Base-by-base conservation (phyloP, 2,329 filamentous ascomycete species). In the Pseudogymnoascus sp. region DNA sequence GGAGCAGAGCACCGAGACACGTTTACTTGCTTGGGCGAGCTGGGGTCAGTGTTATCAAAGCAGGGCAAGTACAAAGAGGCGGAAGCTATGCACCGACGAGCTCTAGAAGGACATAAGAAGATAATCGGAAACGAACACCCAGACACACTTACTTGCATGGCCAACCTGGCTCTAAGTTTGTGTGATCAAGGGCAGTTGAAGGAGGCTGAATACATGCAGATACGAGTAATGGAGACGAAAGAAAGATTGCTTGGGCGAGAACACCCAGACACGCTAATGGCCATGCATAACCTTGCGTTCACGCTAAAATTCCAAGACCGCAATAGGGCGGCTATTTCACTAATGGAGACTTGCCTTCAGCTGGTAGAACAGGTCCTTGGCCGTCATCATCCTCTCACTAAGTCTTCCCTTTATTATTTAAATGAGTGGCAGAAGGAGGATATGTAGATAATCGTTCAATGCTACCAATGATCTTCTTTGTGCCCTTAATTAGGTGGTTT, bases 201-300 rank as follows among this genome's bases (percentile, higher is more conserved):
- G 17, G 61, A 63, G 9, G 61, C 61, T 2, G 59, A 61, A 33
- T 41, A n/a, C 6, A 36, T 50, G 10, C 1, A 17, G 8, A 24
- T 4, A 10, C n/a, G 60, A 63, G 63, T 62, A 4, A 54, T 62
- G 54, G 58, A 63, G 44, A 62, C 24, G 2, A 35, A 44, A 13
- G 58, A 61, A 61, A 64, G 8, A 58, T 35, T 58, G 44, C 47
- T 65, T 21, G 62, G 60, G 3, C 39, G 11, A 54, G n/a, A 62
- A 40, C 26, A 62, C 33, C 39, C 40, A 15, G 15, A n/a, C 2
- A 60, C 40, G 17, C 58, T 60, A n/a, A n/a, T n/a, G n/a, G n/a
- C n/a, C 21, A 59, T 61, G 29, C 0, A 3, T 15, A 13, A 9
- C 29, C 47, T 26, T 47, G 24, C 39, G 1, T 2, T 4, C 13